These are phyloP conservation scores for Penicillium canescens DNA, from an alignment of 495 filamentous ascomycete species.

Conservation along the genomic window DNA sequence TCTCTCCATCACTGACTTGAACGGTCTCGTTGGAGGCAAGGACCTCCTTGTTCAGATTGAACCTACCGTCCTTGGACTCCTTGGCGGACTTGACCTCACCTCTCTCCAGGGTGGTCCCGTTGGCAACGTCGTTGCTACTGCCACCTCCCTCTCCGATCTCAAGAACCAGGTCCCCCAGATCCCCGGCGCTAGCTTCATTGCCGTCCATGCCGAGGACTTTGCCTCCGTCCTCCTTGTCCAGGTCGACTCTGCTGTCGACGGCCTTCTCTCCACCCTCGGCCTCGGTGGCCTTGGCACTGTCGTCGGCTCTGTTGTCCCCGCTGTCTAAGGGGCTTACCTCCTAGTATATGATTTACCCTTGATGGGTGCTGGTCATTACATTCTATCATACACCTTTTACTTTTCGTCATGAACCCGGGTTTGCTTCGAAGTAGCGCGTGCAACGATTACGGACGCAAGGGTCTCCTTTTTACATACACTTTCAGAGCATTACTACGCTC, in stretches of 20 bases:
- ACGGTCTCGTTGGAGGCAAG: conserved; percentile 8
- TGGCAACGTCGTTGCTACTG: conserved; percentile 16
- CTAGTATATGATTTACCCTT: conserved; percentile 19
- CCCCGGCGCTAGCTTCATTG: conserved; percentile 19
- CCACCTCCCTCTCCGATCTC: conserved; percentile 11
- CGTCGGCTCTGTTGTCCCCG: conserved; percentile 20
- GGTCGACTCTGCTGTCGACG: conserved; percentile 15
- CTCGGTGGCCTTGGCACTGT: conserved; percentile 15
- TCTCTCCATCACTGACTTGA: conserved; percentile 18
- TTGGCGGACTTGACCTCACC: conserved; percentile 18
- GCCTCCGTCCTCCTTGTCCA: conserved; percentile 23
- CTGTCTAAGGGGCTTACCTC: background rate
- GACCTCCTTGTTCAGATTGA: conserved; percentile 16
- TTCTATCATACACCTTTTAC: conserved; percentile 19
- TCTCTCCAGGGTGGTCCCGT: conserved; percentile 13
- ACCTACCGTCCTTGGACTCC: conserved; percentile 11
- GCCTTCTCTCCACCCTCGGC: conserved; percentile 23
- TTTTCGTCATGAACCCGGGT: conserved; percentile 5
- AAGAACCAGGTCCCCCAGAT: conserved; percentile 8
- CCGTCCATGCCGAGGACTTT: conserved; percentile 17
- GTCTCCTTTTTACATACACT: conserved; percentile 16
- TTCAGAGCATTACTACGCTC: conserved; percentile 8
- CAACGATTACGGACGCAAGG: conserved; percentile 22
- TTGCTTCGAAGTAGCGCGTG: conserved; percentile 11
- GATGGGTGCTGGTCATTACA: conserved; percentile 21